Evolutionary conservation across 768 basidiomycete species (phyloP).

Genomic region (Pilatotrama ljubarskyi): DNA sequence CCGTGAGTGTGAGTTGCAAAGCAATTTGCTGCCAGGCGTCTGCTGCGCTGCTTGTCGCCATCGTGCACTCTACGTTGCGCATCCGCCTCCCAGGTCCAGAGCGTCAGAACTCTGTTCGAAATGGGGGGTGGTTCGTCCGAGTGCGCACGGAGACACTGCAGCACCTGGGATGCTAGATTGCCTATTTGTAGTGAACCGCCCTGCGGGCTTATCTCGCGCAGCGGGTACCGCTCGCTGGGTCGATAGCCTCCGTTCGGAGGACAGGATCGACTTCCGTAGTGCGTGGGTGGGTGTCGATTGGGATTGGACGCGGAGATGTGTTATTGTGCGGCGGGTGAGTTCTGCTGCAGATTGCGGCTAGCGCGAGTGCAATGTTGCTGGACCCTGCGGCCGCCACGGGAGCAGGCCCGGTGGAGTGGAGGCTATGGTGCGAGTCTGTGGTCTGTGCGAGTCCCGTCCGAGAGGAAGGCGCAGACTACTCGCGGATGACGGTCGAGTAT

Average conservation of each 20-base stretch:
- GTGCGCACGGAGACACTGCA: background rate
- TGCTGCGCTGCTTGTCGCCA: background rate
- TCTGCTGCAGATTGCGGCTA: background rate
- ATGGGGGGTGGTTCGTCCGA: background rate
- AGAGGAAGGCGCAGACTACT: background rate
- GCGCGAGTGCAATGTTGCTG: background rate
- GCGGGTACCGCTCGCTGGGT: background rate
- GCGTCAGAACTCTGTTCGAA: constrained; percentile 2
- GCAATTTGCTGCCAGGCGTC: background rate
- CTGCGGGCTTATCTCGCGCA: constrained; percentile 3
- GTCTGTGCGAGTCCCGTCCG: background rate
- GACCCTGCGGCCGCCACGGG: background rate
- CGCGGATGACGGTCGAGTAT: too few relatives aligned
- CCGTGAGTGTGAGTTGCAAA: background rate
- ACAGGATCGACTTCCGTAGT: constrained; percentile 11
- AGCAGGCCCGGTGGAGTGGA: background rate
- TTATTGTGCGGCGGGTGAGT: background rate
- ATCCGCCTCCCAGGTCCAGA: background rate
- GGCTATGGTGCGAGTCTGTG: background rate
- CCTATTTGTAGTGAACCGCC: constrained; percentile 2
- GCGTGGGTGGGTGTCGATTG: background rate
- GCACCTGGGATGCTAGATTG: constrained; percentile 7
- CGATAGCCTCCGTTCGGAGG: constrained; percentile 5
- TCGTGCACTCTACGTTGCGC: background rate
- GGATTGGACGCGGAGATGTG: background rate